phyloP scores from a whole-genome alignment of 805 yeast species.

The Spathaspora passalidarum region DNA sequence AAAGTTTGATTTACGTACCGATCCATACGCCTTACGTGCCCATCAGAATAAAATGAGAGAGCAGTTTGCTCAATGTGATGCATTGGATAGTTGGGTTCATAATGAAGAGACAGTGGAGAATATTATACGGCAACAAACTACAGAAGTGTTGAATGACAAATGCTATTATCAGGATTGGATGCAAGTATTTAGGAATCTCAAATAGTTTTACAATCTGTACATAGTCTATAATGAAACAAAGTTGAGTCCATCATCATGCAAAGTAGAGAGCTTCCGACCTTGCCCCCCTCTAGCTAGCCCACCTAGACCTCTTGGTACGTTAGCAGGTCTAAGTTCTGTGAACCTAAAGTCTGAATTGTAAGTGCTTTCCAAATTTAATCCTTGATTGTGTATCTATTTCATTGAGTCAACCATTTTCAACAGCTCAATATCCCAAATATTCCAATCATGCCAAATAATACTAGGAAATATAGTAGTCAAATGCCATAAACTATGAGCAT shows the following conservation, averaged over 20 bases:
- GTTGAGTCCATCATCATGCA: no score
- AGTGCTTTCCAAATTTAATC: no score
- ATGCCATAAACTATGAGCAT: conserved; percentile 96
- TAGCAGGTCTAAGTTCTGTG: no score
- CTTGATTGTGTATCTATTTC: conserved; percentile 1
- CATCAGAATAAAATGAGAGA: conserved; percentile 19
- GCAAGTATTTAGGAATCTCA: conserved; percentile 16
- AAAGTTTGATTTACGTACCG: conserved; percentile 29
- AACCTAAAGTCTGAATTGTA: no score
- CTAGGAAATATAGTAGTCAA: conserved; percentile 82
- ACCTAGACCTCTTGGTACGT: no score
- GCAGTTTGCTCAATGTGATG: conserved; percentile 23
- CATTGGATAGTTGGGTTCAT: conserved; percentile 33
- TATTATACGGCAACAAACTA: conserved; percentile 32
- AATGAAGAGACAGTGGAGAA: conserved; percentile 34
- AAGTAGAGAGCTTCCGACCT: background rate
- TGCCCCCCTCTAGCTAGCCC: no score
- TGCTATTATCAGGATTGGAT: conserved; percentile 39
- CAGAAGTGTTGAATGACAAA: conserved; percentile 29
- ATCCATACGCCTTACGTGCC: conserved; percentile 36
- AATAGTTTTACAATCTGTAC: background rate
- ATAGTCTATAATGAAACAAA: no score
- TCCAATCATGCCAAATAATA: conserved; percentile 65
- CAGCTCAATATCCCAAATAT: conserved; percentile 43
- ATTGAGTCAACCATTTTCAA: conserved; percentile 14